These are phyloP conservation scores for Eragrostis curvula DNA, from an alignment of 176 grass and related monocot species.

Conservation along the genomic window DNA sequence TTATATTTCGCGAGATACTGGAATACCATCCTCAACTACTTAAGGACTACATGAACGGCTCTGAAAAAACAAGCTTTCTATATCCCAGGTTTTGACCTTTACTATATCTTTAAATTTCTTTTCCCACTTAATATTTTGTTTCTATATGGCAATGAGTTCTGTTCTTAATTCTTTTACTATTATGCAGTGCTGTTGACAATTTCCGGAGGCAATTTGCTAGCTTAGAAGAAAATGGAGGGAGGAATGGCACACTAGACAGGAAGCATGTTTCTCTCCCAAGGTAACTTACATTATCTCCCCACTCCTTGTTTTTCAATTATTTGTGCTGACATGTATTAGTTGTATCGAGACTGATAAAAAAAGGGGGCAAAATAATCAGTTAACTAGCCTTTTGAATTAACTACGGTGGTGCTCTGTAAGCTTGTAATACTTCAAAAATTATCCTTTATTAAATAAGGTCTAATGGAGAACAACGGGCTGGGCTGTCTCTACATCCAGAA, in stretches of 20 bases:
- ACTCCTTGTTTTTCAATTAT: constrained; percentile 6
- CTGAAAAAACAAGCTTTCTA: constrained; percentile 71
- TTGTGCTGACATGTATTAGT: constrained; percentile 12
- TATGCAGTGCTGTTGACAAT: constrained; percentile 87
- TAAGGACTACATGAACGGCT: constrained; percentile 67
- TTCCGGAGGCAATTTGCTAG: constrained; percentile 94
- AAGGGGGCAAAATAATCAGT: not conserved
- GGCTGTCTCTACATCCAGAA: not conserved
- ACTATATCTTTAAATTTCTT: constrained; percentile 17
- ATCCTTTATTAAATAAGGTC: not conserved
- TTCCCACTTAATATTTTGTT: constrained; percentile 21
- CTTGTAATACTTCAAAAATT: not conserved
- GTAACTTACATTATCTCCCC: constrained; percentile 38
- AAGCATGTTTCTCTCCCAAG: constrained; percentile 99
- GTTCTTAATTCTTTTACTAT: constrained; percentile 30
- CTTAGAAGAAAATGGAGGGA: constrained; percentile 90
- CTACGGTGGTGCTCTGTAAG: not conserved
- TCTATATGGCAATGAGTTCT: constrained; percentile 5
- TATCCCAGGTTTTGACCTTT: constrained; percentile 73
- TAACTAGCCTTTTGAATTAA: constrained; percentile 3
- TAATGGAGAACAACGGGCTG: not conserved
- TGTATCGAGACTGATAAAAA: constrained; percentile 13
- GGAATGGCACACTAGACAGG: constrained; percentile 57
- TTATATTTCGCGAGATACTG: constrained; percentile 91
- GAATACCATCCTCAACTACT: constrained; percentile 92